A percentile compares a stretch with the other conserved stretches of the same genome.
phyloP scores from a whole-genome alignment of 345 rosid species.

The Aurinia saxatilis region DNA sequence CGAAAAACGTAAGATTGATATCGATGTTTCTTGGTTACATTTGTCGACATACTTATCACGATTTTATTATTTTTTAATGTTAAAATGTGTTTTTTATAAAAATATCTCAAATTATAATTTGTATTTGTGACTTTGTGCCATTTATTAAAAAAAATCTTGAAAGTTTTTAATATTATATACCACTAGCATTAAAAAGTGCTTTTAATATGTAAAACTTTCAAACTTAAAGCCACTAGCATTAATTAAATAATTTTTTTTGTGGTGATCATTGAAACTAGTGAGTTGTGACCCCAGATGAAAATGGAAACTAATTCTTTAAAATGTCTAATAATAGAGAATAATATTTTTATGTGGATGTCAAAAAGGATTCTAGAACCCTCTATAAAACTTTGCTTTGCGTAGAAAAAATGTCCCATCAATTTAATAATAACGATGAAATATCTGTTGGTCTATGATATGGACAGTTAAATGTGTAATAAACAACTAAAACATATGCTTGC shows the following conservation, averaged over 20 bases:
- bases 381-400: slow-evolving; percentile 10
- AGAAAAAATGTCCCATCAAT: not conserved
- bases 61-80: too few species aligned
- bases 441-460: not conserved
- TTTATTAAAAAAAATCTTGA: too few species aligned
- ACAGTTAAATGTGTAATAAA: slow-evolving; percentile 2
- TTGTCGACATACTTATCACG: too few species aligned
- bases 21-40: too few species aligned
- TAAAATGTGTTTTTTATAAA: too few species aligned
- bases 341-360: not conserved
- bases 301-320: not conserved
- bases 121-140: too few species aligned
- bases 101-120: too few species aligned
- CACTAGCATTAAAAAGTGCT: too few species aligned
- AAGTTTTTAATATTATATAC: too few species aligned
- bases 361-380: slow-evolving; percentile 14
- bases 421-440: not conserved
- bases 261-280: not conserved
- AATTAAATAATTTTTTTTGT: not conserved
- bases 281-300: not conserved
- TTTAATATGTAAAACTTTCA: too few species aligned
- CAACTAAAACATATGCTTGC: not conserved
- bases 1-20: too few species aligned
- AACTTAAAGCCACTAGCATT: not conserved
- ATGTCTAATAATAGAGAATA: not conserved